Evolutionary conservation across 2,329 filamentous ascomycete species (phyloP).

Genomic region (Didymella pinodella): DNA sequence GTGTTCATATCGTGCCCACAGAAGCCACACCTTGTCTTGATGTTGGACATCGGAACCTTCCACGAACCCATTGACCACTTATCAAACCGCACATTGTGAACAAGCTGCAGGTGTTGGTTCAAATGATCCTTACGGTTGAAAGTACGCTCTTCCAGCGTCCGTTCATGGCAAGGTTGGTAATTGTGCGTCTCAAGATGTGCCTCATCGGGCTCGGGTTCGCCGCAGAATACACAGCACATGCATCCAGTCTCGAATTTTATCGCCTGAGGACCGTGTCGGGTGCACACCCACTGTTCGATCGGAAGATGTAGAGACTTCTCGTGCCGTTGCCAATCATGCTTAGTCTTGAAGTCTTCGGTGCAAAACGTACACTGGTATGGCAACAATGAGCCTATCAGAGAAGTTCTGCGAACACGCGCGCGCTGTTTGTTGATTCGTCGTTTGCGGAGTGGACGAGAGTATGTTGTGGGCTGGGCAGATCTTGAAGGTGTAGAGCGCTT

Average conservation of each 20-base stretch:
- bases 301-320: conserved; percentile 42
- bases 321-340: conserved; percentile 43
- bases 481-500: conserved; percentile 12
- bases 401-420: conserved; percentile 22
- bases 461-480: conserved; percentile 1
- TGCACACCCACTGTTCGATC: conserved; percentile 39
- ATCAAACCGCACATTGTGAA: conserved; percentile 32
- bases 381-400: conserved; percentile 19
- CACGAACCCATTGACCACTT: conserved; percentile 48
- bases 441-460: conserved; percentile 13
- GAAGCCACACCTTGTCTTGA: conserved; percentile 37
- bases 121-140: conserved; percentile 44
- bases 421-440: conserved; percentile 19
- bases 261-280: conserved; percentile 8
- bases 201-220: conserved; percentile 13
- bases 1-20: conserved; percentile 31
- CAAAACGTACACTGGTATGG: conserved; percentile 44
- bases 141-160: conserved; percentile 34
- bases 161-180: conserved; percentile 32
- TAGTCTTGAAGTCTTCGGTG: conserved; percentile 42
- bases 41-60: conserved; percentile 35
- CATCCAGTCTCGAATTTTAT: conserved; percentile 14
- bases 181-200: conserved; percentile 30
- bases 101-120: conserved; percentile 37
- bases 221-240: conserved; percentile 22